A percentile compares a stretch with the other conserved stretches of the same genome.
These are phyloP conservation scores for Mrakia gelida DNA, from an alignment of 768 basidiomycete genomes.

Conservation along the genomic window DNA sequence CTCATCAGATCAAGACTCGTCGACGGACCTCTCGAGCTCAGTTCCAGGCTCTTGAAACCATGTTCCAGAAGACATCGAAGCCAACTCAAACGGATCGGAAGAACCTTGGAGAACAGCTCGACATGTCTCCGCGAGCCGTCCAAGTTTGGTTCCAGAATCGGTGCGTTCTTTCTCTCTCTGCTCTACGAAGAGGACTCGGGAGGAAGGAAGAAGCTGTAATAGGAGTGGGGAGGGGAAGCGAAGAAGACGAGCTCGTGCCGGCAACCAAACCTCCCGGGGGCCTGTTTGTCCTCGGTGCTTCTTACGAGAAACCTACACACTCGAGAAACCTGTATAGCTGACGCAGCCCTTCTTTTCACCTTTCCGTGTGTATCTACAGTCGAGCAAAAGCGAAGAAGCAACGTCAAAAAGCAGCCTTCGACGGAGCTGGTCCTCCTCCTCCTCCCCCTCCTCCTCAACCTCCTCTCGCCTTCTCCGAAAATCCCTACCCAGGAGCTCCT, in stretches of 20 bases:
- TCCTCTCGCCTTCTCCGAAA: not conserved
- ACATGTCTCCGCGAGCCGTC: constrained; percentile 90
- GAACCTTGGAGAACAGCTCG: constrained; percentile 71
- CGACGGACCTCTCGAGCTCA: constrained; percentile 84
- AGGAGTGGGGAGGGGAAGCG: too few species aligned
- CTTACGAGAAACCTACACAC: too few species aligned
- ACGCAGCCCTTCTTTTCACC: not conserved
- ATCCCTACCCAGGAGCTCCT: not conserved
- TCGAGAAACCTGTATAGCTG: too few species aligned
- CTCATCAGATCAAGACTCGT: constrained; percentile 74
- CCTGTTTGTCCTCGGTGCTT: too few species aligned
- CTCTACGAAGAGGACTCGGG: not conserved
- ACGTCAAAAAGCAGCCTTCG: constrained; percentile 51
- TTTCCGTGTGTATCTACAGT: constrained; percentile 44
- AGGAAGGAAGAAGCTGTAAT: too few species aligned
- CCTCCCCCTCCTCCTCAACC: not conserved
- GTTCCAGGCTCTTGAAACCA: constrained; percentile 78
- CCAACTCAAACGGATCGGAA: constrained; percentile 72
- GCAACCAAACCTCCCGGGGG: too few species aligned
- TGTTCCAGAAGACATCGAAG: constrained; percentile 85
- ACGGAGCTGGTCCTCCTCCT: not conserved
- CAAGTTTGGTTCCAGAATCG: constrained; percentile 90
- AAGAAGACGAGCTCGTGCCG: too few species aligned
- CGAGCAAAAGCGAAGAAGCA: constrained; percentile 78
- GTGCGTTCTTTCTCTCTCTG: constrained; percentile 45